These are phyloP conservation scores for Murraya koenigii DNA, from an alignment of 345 rosid species.

Conservation along the genomic window DNA sequence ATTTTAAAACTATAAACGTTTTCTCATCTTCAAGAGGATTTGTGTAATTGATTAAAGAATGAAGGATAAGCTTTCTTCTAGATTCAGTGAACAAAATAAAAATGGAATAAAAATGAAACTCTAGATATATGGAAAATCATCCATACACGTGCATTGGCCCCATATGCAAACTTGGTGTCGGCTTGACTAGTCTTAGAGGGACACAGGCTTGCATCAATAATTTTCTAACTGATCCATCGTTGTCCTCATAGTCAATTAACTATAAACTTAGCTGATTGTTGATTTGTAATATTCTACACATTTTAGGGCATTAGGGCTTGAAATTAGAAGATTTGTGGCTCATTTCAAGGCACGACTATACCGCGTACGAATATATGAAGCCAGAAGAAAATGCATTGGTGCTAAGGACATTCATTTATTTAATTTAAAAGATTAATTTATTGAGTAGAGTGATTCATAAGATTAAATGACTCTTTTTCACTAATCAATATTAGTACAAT, in stretches of 20 bases:
- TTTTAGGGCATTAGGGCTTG: neutral
- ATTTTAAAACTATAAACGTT: neutral
- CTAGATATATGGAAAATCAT: conserved; percentile 33
- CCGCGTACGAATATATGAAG: too few relatives aligned
- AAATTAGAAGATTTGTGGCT: neutral
- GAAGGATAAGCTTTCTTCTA: conserved; percentile 6
- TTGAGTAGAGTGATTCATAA: too few relatives aligned
- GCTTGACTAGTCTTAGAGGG: conserved; percentile 53
- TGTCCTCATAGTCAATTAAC: neutral
- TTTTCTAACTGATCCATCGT: conserved; percentile 29
- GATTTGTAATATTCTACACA: neutral
- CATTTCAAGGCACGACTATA: neutral
- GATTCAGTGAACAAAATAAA: conserved; percentile 7
- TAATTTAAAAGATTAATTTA: too few relatives aligned
- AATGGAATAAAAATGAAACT: neutral
- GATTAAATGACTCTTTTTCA: too few relatives aligned
- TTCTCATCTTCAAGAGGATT: neutral
- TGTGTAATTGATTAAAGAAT: neutral
- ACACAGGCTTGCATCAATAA: conserved; percentile 26
- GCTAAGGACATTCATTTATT: too few relatives aligned
- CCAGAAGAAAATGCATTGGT: too few relatives aligned
- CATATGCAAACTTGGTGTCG: conserved; percentile 47
- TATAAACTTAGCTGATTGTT: neutral
- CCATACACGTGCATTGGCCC: conserved; percentile 61
- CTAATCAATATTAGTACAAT: too few relatives aligned